Base-by-base conservation (phyloP, 192 early-diverging fungal species). In the Backusella sp. region DNA sequence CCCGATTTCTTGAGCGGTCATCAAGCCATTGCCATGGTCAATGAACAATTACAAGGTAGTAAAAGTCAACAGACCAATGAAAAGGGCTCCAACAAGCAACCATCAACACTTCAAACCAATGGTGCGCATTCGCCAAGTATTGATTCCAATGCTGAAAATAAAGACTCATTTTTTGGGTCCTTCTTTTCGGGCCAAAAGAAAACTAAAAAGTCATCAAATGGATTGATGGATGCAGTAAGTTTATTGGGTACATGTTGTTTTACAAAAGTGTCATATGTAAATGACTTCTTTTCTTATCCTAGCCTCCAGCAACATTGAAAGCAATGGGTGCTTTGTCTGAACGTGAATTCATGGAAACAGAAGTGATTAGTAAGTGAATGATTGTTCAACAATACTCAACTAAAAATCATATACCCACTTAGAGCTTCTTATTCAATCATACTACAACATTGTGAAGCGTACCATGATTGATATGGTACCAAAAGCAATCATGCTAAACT, bases 361-460 rank as follows among this genome's bases (percentile, higher is more conserved):
- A 99, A 85, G 96, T 99, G 28, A 99, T 99, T 80, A 99, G 93
- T 94, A 85, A 90, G 88, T 90, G n/a, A 21, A 32, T 7, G 1
- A 53, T 6, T 21, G n/a, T 46, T 39, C 37, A 11, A 39, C 37
- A 39, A 17, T 53, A n/a, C n/a, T 26, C 6, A n/a, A 67, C 30
- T 6, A 67, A n/a, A 32, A 32, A 32, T 0, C 32, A 32, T 32
- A 32, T 3, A 35, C 14, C 14, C 26, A 34, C 73, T 14, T 74
- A 94, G 92, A 99, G 86, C 87, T 99, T 69, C 86, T 98, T 70
- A 95, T 99, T 73, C 90, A 95, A 75, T 99, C 98, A 15, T 99
- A 99, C 88, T 99, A 92, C 82, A 95, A 96, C 84, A 99, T 99
- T 87, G 97, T 99, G 71, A 99, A 99, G 88, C 94, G 97, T 74